Base-by-base conservation (phyloP, 2,329 filamentous ascomycete genomes). In the Colletotrichum endophyticum region DNA sequence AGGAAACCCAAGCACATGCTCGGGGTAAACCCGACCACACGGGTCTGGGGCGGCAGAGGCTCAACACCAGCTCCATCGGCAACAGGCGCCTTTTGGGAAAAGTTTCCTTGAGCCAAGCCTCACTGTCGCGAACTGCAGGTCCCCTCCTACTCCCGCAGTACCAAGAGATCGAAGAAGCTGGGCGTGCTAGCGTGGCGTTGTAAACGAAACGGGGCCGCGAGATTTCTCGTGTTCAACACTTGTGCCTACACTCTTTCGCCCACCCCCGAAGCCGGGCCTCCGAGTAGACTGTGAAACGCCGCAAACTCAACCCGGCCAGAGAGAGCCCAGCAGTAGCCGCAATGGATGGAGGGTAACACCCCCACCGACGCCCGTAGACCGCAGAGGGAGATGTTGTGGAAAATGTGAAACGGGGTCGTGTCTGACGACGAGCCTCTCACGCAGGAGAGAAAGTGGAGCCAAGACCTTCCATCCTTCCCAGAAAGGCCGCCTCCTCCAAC, bases 381-480 rank as follows among this genome's bases (percentile, higher is more conserved):
- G 28, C 19, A 66, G 63, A 27, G 63, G 39, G 32, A 25, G 64
- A 34, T n/a, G 44, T 53, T 32, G 64, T 76, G 73, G 66, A 57
- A 76, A 62, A 76, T 36, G 57, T 76, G 73, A 76, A 73, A 76
- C 73, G 69, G 44, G 57, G 73, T 69, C 63, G 70, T 73, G 70
- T 76, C 73, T 69, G 73, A 76, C 66, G 68, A 62, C 19, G n/a
- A 67, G 70, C 73, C 39, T 67, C 69, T 64, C 70, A 73, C 57
- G 57, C 73, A 76, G 73, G 73, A 76, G 57, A 68, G 70, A 68
- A 73, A 69, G 70, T 76, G 70, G 73, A n/a, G 73, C 57, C 70
- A 73, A 69, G 27, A 70, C 25, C 62, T 34, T 12, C 6, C 34
- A 36, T 36, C 61, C 27, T 12, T 49, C 39, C 39, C 39, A 49